phyloP scores from a whole-genome alignment of 2,329 filamentous ascomycete genomes.

The Achaetomium macrosporum region DNA sequence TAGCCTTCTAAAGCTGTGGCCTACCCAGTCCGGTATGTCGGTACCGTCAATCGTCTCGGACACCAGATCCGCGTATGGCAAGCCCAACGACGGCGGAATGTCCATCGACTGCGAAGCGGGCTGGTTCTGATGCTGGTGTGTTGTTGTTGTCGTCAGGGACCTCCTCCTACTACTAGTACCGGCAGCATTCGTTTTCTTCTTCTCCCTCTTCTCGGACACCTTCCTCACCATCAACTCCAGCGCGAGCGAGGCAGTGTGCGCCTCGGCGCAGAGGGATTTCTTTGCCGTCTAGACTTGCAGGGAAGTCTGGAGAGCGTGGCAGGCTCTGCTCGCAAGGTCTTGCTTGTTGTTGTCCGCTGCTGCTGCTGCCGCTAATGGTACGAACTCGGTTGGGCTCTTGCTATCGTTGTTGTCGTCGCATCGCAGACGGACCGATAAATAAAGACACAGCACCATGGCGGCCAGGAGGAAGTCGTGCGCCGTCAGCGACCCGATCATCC shows the following conservation, averaged over 20 bases:
- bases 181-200: neutral
- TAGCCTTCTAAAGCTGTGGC: neutral
- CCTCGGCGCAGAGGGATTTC: neutral
- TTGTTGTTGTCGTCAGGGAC: neutral
- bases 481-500: slow-evolving; percentile 41
- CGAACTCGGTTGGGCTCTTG: too few species aligned
- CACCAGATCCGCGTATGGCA: slow-evolving; percentile 1
- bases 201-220: neutral
- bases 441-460: slow-evolving; percentile 42
- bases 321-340: neutral
- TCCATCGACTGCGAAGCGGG: too few species aligned
- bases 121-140: too few species aligned
- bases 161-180: too few species aligned
- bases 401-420: neutral
- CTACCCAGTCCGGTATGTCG: neutral
- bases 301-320: neutral
- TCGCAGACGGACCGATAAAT: neutral
- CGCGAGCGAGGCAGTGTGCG: neutral
- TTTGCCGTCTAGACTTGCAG: neutral
- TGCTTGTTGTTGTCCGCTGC: neutral
- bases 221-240: slow-evolving; percentile 1
- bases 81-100: too few species aligned
- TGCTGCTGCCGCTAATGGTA: neutral
- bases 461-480: slow-evolving; percentile 47
- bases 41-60: neutral